Base-by-base conservation (phyloP, 768 basidiomycete species). In the Suillus ampliporus region DNA sequence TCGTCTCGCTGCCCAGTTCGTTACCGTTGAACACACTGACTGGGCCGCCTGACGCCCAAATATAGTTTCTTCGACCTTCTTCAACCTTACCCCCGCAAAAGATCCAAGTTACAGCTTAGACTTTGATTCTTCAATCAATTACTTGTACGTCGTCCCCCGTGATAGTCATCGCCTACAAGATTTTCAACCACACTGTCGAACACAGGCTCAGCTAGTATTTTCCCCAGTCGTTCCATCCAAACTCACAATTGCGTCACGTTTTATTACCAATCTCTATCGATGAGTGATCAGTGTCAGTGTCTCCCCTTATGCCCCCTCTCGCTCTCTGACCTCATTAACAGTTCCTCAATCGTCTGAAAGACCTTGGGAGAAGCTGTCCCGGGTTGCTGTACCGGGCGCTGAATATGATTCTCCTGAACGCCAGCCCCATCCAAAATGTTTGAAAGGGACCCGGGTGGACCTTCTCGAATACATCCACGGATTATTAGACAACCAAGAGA, bases 311-410 rank as follows among this genome's bases (percentile, higher is more conserved):
- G 0, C 0, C 5, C 4, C 14, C 3, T 11, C 5, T 38, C 15
- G 9, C 15, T 23, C 37, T 26, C 37, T 23, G 53, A 56, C 53
- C 9, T 38, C 5, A 23, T 17, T 26, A 10, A 11, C 15, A 26
- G 37, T 26, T 11, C 13, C 8, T 26, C 23, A 21, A 13, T 23
- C 44, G 21, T 46, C 21, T 9, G 53, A 38, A 54, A 31, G 48
- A 50, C 9, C 48, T 50, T 50, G 48, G 48, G 48, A 52, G 15
- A 38, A 54, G 53, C 53, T 54, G 37, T 26, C 37, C 9, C 21
- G 23, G 17, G 37, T 54, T 3, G 37, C 53, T 38, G 5, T 54
- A 15, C 9, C 1, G 15, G 53, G 21, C 3, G 53, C 53, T 11
- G 14, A 38, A 23, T 54, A 26, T 54, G 23, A 54, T 10, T 54